Evolutionary conservation across 768 basidiomycete genomes (phyloP).

Genomic region (Pleurotus djamor): DNA sequence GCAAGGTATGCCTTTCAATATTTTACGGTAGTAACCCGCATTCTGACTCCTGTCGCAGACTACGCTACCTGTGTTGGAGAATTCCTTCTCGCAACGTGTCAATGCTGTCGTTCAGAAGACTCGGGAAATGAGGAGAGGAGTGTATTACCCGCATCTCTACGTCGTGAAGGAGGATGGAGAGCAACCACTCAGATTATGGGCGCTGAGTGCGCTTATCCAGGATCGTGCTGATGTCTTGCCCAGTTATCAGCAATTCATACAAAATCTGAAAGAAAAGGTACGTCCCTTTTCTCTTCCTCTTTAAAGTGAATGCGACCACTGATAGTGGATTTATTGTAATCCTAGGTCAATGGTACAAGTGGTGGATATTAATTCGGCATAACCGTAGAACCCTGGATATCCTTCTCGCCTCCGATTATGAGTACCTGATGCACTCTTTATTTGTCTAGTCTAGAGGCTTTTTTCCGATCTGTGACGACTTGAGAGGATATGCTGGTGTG

Average conservation of each 20-base stretch:
- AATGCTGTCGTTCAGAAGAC: slow-evolving; percentile 94
- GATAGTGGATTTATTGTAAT: background rate
- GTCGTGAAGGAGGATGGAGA: slow-evolving; percentile 99
- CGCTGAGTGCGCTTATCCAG: slow-evolving; percentile 90
- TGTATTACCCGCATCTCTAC: slow-evolving; percentile 92
- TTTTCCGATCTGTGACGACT: no score
- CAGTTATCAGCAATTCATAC: slow-evolving; percentile 95
- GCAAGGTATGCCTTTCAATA: slow-evolving; percentile 63
- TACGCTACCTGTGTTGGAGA: slow-evolving; percentile 88
- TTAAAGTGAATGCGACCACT: background rate
- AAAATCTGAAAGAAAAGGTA: slow-evolving; percentile 89
- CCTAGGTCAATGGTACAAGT: slow-evolving; percentile 20
- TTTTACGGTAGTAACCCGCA: background rate
- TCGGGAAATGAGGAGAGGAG: slow-evolving; percentile 89
- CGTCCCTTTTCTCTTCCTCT: slow-evolving; percentile 14
- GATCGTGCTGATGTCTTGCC: slow-evolving; percentile 94
- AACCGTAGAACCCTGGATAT: no score
- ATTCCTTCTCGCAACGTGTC: slow-evolving; percentile 93
- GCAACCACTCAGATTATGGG: slow-evolving; percentile 92
- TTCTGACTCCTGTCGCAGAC: slow-evolving; percentile 40
- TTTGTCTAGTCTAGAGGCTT: no score
- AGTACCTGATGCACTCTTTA: no score
- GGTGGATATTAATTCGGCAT: slow-evolving; percentile 2
- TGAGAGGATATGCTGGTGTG: no score
- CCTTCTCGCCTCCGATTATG: no score